Conservation (phyloP, 2,329 filamentous ascomycete species). For the Nannizziopsis arthrosporioides region DNA sequence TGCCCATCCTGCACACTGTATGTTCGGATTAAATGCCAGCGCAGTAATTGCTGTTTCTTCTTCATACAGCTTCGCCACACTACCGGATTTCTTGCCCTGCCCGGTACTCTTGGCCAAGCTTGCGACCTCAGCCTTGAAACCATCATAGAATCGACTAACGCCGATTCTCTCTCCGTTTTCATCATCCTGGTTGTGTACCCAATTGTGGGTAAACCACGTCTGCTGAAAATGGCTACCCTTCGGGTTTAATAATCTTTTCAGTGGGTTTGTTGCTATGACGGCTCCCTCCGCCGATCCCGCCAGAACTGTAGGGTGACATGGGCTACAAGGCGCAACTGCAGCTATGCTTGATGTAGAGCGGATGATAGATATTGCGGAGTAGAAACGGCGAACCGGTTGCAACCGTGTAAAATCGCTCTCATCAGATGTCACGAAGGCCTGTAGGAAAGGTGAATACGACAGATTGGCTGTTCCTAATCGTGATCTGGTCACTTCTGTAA, state of each 20-base stretch:
- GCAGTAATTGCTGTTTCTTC: constrained; percentile 51
- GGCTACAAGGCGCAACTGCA: constrained; percentile 26
- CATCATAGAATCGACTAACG: constrained; percentile 35
- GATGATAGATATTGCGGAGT: constrained; percentile 39
- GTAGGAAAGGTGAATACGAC: constrained; percentile 45
- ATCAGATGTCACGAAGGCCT: constrained; percentile 44
- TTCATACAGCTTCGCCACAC: constrained; percentile 44
- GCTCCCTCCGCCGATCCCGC: constrained; percentile 43
- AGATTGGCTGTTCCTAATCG: constrained; percentile 40
- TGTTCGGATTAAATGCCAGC: constrained; percentile 58
- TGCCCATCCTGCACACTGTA: constrained; percentile 54
- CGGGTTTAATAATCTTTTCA: constrained; percentile 39
- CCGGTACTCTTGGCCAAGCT: constrained; percentile 22
- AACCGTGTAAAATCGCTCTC: constrained; percentile 43
- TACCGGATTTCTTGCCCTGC: constrained; percentile 16
- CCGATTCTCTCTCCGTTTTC: constrained; percentile 20
- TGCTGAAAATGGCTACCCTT: constrained; percentile 44
- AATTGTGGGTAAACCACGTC: constrained; percentile 49
- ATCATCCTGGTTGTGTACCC: constrained; percentile 26
- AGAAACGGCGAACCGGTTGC: constrained; percentile 43
- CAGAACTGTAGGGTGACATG: constrained; percentile 44
- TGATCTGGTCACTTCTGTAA: constrained; percentile 36
- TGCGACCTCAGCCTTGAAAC: constrained; percentile 32
- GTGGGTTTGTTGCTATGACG: constrained; percentile 41
- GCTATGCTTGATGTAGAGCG: constrained; percentile 32